These are phyloP conservation scores for Auriculariales sp. DNA, from an alignment of 768 basidiomycete species.

Conservation along the genomic window DNA sequence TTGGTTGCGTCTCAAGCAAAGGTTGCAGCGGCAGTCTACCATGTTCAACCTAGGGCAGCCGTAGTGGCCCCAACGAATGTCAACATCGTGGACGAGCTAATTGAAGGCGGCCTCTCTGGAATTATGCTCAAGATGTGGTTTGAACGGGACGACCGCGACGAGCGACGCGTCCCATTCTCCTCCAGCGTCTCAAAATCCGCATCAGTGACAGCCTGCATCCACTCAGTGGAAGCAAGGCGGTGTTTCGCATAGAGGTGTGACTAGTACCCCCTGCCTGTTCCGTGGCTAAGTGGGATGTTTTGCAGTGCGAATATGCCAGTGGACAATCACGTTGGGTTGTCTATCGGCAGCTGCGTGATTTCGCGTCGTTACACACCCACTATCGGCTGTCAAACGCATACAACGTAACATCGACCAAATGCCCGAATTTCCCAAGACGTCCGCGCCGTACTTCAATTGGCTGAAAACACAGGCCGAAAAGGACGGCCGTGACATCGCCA, in stretches of 20 bases:
- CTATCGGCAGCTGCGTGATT: slow-evolving; percentile 88
- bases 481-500: slow-evolving; percentile 33
- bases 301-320: slow-evolving; percentile 87
- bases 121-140: slow-evolving; percentile 74
- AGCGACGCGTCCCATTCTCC: slow-evolving; percentile 60
- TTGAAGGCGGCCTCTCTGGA: slow-evolving; percentile 62
- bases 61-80: slow-evolving; percentile 35
- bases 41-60: slow-evolving; percentile 15
- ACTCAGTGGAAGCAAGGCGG: slow-evolving; percentile 56
- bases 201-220: slow-evolving; percentile 80
- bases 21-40: slow-evolving; percentile 24
- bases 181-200: slow-evolving; percentile 71
- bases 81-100: slow-evolving; percentile 72
- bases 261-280: no score
- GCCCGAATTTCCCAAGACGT: slow-evolving; percentile 80
- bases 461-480: slow-evolving; percentile 52
- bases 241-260: slow-evolving; percentile 89
- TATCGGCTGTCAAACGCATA: slow-evolving; percentile 77
- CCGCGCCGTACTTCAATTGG: slow-evolving; percentile 83
- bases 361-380: slow-evolving; percentile 78
- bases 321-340: slow-evolving; percentile 87
- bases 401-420: slow-evolving; percentile 58
- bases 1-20: slow-evolving; percentile 53
- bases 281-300: no score
- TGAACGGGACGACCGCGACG: slow-evolving; percentile 74